Conservation (phyloP, 352 stramenopile genomes). For the Phytophthora nicotianae region DNA sequence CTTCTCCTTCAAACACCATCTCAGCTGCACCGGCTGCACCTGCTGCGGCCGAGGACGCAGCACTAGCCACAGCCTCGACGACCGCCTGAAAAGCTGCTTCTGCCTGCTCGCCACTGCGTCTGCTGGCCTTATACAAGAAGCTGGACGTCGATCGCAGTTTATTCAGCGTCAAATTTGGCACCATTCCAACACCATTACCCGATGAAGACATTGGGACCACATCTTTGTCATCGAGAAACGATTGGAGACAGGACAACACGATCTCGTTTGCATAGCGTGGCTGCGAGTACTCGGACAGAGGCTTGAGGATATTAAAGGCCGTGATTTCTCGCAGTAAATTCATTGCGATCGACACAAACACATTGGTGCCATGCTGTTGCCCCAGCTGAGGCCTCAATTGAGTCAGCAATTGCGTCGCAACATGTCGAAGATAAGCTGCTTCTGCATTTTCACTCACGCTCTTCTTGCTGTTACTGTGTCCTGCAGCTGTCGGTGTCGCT, state of each 20-base stretch:
- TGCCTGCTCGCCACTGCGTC: conserved; percentile 64
- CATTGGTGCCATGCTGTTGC: conserved; percentile 50
- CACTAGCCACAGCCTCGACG: conserved; percentile 62
- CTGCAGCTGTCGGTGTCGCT: background rate
- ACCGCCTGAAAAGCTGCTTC: conserved; percentile 78
- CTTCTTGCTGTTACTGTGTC: conserved; percentile 27
- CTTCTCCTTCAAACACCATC: conserved; percentile 56
- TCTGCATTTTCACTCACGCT: conserved; percentile 45
- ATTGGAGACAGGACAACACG: conserved; percentile 47
- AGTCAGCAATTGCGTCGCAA: conserved; percentile 64
- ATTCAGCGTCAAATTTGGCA: conserved; percentile 49
- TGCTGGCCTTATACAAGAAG: conserved; percentile 76
- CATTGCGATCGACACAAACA: conserved; percentile 73
- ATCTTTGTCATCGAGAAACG: conserved; percentile 47
- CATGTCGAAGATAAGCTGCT: conserved; percentile 66
- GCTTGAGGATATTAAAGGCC: conserved; percentile 71
- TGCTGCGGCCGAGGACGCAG: conserved; percentile 44
- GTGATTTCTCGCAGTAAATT: conserved; percentile 68
- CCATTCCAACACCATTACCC: conserved; percentile 30
- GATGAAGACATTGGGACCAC: conserved; percentile 9
- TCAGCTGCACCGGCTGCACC: conserved; percentile 37
- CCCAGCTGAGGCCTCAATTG: conserved; percentile 73
- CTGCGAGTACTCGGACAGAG: conserved; percentile 70
- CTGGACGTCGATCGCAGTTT: conserved; percentile 65
- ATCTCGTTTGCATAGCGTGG: conserved; percentile 75